Evolutionary conservation across 139 green algal genomes (phyloP).

Genomic region (Pseudopediastrum boryanum): DNA sequence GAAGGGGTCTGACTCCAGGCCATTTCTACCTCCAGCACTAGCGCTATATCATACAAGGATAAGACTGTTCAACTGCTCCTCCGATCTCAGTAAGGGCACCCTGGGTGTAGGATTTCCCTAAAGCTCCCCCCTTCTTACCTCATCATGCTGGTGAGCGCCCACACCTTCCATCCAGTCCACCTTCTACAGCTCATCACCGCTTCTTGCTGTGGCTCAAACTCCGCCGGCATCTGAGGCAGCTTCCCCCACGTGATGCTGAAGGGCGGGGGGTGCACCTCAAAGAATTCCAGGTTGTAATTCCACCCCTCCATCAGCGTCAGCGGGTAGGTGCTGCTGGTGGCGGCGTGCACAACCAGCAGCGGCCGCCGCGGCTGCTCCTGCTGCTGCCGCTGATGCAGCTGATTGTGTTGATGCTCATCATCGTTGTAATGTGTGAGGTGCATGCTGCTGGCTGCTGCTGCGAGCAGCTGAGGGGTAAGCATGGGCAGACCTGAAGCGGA

Average conservation of each 20-base stretch:
- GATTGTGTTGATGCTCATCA: not conserved
- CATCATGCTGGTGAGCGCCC: conserved; percentile 9
- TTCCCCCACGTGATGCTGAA: conserved; percentile 29
- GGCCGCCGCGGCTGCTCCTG: not conserved
- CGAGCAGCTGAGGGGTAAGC: no score
- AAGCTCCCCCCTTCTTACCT: no score
- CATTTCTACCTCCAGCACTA: no score
- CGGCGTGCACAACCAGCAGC: conserved; percentile 44
- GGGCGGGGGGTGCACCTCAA: conserved; percentile 31
- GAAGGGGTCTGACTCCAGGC: no score
- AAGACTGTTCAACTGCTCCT: no score
- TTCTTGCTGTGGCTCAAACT: conserved; percentile 5
- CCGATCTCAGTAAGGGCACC: no score
- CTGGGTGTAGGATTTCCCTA: no score
- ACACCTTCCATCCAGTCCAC: conserved; percentile 28
- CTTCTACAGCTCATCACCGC: conserved; percentile 14
- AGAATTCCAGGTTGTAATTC: conserved; percentile 38
- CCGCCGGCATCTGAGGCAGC: not conserved
- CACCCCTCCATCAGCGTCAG: conserved; percentile 42
- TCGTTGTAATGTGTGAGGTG: not conserved
- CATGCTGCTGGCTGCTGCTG: no score
- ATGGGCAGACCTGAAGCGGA: no score
- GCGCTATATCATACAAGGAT: no score
- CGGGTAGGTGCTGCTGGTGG: conserved; percentile 40
- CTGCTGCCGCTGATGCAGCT: conserved; percentile 21